A percentile compares a stretch with the other conserved stretches of the same genome.
Conservation (phyloP, 73 alveolate species). For the Breviolum minutum region DNA sequence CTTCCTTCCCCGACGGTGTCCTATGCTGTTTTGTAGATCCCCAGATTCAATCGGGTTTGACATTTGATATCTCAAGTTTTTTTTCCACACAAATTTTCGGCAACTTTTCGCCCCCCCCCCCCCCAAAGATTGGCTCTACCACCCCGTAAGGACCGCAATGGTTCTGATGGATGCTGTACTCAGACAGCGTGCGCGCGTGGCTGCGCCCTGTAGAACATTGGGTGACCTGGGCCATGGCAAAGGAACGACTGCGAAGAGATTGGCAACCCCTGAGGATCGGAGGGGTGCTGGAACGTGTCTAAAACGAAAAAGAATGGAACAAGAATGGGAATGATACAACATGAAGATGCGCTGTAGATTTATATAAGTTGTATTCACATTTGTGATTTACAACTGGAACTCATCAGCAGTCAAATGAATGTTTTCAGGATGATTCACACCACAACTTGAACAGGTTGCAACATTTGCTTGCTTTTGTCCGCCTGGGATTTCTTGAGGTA, state of each 20-base stretch:
- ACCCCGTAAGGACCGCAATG: constrained; percentile 94
- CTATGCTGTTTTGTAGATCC: no score
- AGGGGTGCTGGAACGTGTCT: background rate
- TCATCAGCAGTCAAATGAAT: background rate
- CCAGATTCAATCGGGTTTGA: no score
- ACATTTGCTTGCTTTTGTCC: no score
- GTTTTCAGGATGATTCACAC: no score
- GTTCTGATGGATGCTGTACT: constrained; percentile 92
- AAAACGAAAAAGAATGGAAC: background rate
- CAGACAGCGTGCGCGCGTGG: constrained; percentile 87
- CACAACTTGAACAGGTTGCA: no score
- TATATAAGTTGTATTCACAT: background rate
- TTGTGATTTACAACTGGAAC: background rate
- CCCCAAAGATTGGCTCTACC: background rate
- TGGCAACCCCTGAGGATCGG: constrained; percentile 44
- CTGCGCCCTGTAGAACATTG: constrained; percentile 54
- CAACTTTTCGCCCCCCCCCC: background rate
- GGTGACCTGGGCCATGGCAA: constrained; percentile 89
- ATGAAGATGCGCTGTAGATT: background rate
- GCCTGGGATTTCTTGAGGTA: no score
- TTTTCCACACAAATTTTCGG: background rate
- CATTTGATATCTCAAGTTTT: no score
- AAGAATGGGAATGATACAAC: background rate
- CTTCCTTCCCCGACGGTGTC: no score
- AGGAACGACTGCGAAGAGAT: constrained; percentile 41